Percentiles rank a stretch among this genome's conserved stretches.
Evolutionary conservation across 2,329 filamentous ascomycete genomes (phyloP).

Genomic region (Penicillium sp.): DNA sequence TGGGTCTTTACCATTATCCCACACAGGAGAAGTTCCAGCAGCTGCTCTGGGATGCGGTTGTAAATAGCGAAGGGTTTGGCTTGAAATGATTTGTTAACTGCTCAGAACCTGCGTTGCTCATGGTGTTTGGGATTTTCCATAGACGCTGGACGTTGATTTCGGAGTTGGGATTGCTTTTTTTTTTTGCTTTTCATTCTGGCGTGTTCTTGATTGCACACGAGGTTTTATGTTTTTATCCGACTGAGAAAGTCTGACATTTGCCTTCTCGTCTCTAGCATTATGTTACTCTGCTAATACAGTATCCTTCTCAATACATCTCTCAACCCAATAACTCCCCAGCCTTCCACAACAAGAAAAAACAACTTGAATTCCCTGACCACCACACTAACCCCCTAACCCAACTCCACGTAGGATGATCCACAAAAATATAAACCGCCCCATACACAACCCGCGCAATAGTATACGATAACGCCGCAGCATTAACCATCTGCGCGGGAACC

Average conservation of each 20-base stretch:
- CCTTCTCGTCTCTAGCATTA: not conserved
- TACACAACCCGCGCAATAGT: constrained; percentile 44
- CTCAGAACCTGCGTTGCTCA: not conserved
- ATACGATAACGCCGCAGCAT: constrained; percentile 42
- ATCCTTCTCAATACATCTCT: not conserved
- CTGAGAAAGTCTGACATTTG: not conserved
- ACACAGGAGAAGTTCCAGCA: constrained; percentile 65
- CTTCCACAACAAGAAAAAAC: constrained; percentile 38
- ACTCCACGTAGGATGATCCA: constrained; percentile 37
- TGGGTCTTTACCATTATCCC: constrained; percentile 72
- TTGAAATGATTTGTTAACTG: constrained; percentile 55
- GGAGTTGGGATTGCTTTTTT: not conserved
- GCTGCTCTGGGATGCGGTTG: constrained; percentile 80
- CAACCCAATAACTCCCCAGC: constrained; percentile 13
- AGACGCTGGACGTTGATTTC: constrained; percentile 13
- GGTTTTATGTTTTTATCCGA: not conserved
- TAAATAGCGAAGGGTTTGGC: constrained; percentile 88
- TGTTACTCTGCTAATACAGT: not conserved
- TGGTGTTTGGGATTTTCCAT: constrained; percentile 5
- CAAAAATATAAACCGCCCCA: constrained; percentile 41
- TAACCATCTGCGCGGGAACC: constrained; percentile 38
- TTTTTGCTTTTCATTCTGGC: not conserved
- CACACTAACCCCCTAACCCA: constrained; percentile 40
- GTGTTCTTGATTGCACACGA: not conserved
- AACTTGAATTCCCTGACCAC: constrained; percentile 47